Evolutionary conservation across 495 filamentous ascomycete species (phyloP).

Genomic region (Penicillium pulvis): DNA sequence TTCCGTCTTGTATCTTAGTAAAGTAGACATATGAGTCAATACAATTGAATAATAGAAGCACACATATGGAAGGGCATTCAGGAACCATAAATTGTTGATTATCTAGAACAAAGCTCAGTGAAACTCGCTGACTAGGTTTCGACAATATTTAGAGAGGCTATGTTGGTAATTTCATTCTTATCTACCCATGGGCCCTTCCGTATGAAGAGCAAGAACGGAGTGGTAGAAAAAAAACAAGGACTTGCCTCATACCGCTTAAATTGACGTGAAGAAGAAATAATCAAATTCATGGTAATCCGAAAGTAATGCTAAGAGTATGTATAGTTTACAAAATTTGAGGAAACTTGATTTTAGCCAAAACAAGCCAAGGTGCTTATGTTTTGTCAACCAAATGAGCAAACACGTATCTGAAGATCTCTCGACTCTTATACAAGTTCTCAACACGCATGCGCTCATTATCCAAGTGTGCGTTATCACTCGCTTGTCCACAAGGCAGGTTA

Average conservation of each 20-base stretch:
- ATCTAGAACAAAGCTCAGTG: too few relatives aligned
- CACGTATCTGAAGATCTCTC: constrained; percentile 86
- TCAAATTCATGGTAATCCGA: not conserved
- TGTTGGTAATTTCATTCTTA: too few relatives aligned
- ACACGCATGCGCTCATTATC: constrained; percentile 90
- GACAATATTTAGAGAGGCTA: too few relatives aligned
- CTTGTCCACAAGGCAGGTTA: constrained; percentile 92
- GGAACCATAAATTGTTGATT: too few relatives aligned
- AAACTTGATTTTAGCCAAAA: not conserved
- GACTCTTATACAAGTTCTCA: constrained; percentile 85
- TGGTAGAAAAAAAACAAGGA: not conserved
- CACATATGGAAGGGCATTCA: too few relatives aligned
- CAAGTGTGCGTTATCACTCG: constrained; percentile 91
- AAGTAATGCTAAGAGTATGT: not conserved
- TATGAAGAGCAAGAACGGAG: too few relatives aligned
- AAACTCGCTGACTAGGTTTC: too few relatives aligned
- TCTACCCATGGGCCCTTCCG: too few relatives aligned
- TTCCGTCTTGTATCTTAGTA: too few relatives aligned
- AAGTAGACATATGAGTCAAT: not conserved
- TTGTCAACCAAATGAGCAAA: constrained; percentile 70
- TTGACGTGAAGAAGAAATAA: not conserved
- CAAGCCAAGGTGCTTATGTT: constrained; percentile 8
- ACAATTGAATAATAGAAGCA: not conserved
- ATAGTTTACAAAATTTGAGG: constrained; percentile 16
- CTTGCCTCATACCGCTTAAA: not conserved